Base-by-base conservation (phyloP, 768 basidiomycete species). In the Hysterangium stoloniferum region DNA sequence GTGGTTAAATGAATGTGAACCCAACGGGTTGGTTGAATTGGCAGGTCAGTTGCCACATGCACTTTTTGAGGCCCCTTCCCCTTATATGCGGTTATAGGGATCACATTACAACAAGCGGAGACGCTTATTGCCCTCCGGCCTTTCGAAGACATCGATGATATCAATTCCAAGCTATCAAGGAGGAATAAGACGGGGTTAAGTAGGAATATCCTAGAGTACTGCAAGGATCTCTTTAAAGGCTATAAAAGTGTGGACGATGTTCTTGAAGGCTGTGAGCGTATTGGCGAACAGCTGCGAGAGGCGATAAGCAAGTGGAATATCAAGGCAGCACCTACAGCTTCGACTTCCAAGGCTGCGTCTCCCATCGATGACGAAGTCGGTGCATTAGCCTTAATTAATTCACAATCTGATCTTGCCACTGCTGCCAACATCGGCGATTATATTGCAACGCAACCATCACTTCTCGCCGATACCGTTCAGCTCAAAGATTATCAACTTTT, bases 401-500 rank as follows among this genome's bases (percentile, higher is more conserved):
- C 52, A 55, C 54, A 33, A 13, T 29, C 15, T 40, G 51, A 52
- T 29, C n/a, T n/a, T 15, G 57, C 71, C 8, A 68, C 68, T 35
- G 66, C 68, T 40, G 66, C 65, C 42, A 71, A 67, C 43, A 61
- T 75, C 28, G 71, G 73, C 48, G 82, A 82, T 55, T 96, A 86
- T 63, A 73, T 97, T 56, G 70, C 77, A 38, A 65, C 68, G 32
- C 93, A 96, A 59, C 96, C 96, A 7, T 66, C 74, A 11, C 64
- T 77, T 27, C 67, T 96, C 7, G 72, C 78, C 35, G 68, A 80
- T 27, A 77, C 75, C 40, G 81, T 94, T 52, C 73, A 71, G 59
- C 71, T 99, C 60, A 99, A 99, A 71, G 94, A 95, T 58, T 99
- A 99, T 65, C 95, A 99, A 66, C 71, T 98, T 52, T 74, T 97